phyloP scores from a whole-genome alignment of 768 basidiomycete species.

The Amanita phalloides region DNA sequence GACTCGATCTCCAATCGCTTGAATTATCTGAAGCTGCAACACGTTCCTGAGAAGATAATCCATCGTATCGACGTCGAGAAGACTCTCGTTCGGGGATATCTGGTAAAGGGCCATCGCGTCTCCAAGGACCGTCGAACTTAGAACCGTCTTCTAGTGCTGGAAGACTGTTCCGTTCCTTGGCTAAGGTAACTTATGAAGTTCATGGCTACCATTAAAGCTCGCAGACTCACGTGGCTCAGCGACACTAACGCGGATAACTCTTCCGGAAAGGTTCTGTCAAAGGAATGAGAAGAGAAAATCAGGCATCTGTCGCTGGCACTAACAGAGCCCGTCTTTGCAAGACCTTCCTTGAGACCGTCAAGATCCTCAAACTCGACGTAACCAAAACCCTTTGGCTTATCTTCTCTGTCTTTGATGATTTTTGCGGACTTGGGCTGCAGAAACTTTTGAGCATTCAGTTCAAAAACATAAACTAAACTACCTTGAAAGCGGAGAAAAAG shows the following conservation, averaged over 20 bases:
- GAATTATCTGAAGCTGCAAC: slow-evolving; percentile 42
- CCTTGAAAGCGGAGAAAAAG: slow-evolving; percentile 66
- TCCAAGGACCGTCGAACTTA: slow-evolving; percentile 80
- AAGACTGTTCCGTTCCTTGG: slow-evolving; percentile 63
- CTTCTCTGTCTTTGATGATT: slow-evolving; percentile 87
- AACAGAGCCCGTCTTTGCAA: slow-evolving; percentile 62
- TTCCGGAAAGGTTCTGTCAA: slow-evolving; percentile 56
- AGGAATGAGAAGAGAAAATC: neutral
- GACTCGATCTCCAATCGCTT: slow-evolving; percentile 65
- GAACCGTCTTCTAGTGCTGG: slow-evolving; percentile 58
- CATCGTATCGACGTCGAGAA: slow-evolving; percentile 61
- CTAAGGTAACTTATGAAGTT: slow-evolving; percentile 26
- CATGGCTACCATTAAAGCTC: neutral
- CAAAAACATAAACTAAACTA: slow-evolving; percentile 17
- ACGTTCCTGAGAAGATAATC: slow-evolving; percentile 28
- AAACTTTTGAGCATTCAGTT: neutral
- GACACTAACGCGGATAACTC: slow-evolving; percentile 83
- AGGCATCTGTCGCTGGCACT: slow-evolving; percentile 16
- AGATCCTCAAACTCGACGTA: slow-evolving; percentile 92
- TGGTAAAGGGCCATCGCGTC: slow-evolving; percentile 80
- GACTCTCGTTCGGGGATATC: slow-evolving; percentile 50
- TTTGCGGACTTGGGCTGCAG: slow-evolving; percentile 71
- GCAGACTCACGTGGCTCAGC: slow-evolving; percentile 89
- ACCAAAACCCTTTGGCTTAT: slow-evolving; percentile 96
- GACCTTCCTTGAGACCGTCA: slow-evolving; percentile 77